phyloP scores from a whole-genome alignment of 495 filamentous ascomycete species.

The Neurospora sp. region DNA sequence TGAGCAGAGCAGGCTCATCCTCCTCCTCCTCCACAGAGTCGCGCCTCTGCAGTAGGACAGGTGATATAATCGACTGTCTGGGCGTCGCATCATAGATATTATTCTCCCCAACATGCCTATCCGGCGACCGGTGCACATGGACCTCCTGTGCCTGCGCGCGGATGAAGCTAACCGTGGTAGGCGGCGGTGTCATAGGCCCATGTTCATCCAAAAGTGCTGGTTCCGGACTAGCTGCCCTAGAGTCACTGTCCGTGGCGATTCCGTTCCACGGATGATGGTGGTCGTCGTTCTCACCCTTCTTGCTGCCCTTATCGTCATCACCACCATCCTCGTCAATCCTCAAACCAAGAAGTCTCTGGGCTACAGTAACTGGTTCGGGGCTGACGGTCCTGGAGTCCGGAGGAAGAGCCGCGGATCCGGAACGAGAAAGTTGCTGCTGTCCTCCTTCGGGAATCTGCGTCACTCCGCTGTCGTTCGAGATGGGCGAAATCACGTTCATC shows the following conservation, averaged over 20 bases:
- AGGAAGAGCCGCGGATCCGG: background rate
- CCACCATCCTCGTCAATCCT: background rate
- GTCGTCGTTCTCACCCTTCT: background rate
- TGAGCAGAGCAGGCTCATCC: background rate
- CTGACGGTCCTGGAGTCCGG: constrained; percentile 15
- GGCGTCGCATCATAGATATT: constrained; percentile 40
- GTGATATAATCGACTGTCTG: constrained; percentile 12
- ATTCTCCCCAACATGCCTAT: constrained; percentile 16
- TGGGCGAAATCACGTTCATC: constrained; percentile 1
- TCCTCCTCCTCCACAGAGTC: background rate
- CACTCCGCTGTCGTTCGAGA: constrained; percentile 2
- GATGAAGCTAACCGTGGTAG: background rate
- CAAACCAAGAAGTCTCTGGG: background rate
- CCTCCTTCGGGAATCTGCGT: constrained; percentile 5
- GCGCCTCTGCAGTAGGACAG: background rate
- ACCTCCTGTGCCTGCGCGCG: background rate
- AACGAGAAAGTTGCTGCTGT: background rate
- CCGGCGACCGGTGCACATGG: background rate
- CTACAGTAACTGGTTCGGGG: constrained; percentile 10
- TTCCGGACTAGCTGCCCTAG: background rate
- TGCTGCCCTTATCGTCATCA: background rate
- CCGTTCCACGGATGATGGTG: background rate
- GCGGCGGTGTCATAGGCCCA: background rate
- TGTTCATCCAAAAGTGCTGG: background rate
- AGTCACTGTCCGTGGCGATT: background rate